Conservation (phyloP, 176 grass and related monocot genomes). For the Oryza glaberrima region DNA sequence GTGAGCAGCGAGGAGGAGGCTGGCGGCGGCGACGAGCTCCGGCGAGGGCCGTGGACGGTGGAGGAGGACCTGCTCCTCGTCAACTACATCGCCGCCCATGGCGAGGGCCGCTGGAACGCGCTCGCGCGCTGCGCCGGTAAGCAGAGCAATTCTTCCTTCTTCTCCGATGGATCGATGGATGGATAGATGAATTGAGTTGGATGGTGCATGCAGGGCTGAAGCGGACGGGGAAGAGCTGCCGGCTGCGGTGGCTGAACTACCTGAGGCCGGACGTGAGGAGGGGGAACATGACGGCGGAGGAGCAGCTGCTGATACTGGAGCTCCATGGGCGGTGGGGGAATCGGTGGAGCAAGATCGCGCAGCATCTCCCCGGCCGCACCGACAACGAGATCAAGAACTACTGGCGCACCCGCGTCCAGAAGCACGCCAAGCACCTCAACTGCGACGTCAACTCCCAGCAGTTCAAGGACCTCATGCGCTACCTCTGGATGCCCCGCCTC, state of each 20-base stretch:
- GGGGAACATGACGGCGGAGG: slow-evolving; percentile 79
- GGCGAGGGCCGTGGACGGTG: slow-evolving; percentile 89
- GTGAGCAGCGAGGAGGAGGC: slow-evolving; percentile 43
- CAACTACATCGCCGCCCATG: slow-evolving; percentile 70
- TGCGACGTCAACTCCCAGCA: slow-evolving; percentile 93
- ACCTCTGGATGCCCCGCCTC: slow-evolving; percentile 95
- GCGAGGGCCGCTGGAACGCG: slow-evolving; percentile 93
- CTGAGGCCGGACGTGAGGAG: slow-evolving; percentile 81
- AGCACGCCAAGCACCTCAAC: slow-evolving; percentile 78
- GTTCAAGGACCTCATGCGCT: slow-evolving; percentile 84
- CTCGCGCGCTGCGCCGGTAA: slow-evolving; percentile 80
- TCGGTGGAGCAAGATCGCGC: slow-evolving; percentile 97
- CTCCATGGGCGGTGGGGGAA: slow-evolving; percentile 96
- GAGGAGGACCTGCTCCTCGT: slow-evolving; percentile 86
- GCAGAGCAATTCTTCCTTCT: neutral
- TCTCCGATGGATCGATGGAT: neutral
- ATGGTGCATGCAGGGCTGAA: slow-evolving; percentile 40
- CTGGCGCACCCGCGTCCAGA: slow-evolving; percentile 93
- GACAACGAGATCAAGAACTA: slow-evolving; percentile 99
- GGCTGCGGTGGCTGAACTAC: slow-evolving; percentile 94
- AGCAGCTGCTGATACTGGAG: slow-evolving; percentile 93
- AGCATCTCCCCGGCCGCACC: slow-evolving; percentile 80
- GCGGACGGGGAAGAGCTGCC: slow-evolving; percentile 94
- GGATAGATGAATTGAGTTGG: neutral
- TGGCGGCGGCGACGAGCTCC: slow-evolving; percentile 22